Evolutionary conservation across 768 basidiomycete genomes (phyloP).

Genomic region (Tricholomella constricta): DNA sequence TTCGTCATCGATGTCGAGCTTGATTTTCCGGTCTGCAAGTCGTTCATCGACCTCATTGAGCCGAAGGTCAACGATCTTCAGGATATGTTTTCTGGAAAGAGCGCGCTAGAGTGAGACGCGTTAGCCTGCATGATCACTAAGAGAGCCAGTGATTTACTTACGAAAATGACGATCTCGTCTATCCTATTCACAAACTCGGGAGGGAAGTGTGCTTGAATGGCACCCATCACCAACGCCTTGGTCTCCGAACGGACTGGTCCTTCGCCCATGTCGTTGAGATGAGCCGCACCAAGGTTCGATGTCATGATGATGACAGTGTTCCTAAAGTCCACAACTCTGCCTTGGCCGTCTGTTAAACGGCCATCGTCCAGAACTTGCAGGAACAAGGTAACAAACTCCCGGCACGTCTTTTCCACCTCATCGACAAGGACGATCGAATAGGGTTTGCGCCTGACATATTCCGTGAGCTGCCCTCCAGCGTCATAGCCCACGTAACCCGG

Average conservation of each 20-base stretch:
- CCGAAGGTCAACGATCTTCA: slow-evolving; percentile 88
- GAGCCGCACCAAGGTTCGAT: slow-evolving; percentile 83
- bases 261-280: slow-evolving; percentile 72
- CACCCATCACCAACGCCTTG: slow-evolving; percentile 68
- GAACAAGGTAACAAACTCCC: slow-evolving; percentile 55
- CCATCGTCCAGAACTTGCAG: slow-evolving; percentile 91
- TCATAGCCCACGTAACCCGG: slow-evolving; percentile 94
- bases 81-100: slow-evolving; percentile 73
- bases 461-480: slow-evolving; percentile 87
- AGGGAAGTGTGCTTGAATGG: slow-evolving; percentile 84
- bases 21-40: slow-evolving; percentile 78
- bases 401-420: slow-evolving; percentile 90
- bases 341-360: slow-evolving; percentile 89
- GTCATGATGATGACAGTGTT: slow-evolving; percentile 96
- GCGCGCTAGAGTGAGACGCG: slow-evolving; percentile 54
- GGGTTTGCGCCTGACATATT: slow-evolving; percentile 90
- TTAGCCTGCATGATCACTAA: slow-evolving; percentile 23
- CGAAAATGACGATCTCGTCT: slow-evolving; percentile 83
- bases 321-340: slow-evolving; percentile 83
- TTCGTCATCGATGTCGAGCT: slow-evolving; percentile 70
- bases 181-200: slow-evolving; percentile 93
- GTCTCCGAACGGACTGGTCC: slow-evolving; percentile 67
- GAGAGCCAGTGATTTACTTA: slow-evolving; percentile 32
- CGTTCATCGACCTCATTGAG: slow-evolving; percentile 84
- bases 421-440: slow-evolving; percentile 86